Percentiles rank a stretch among this genome's conserved stretches.
phyloP scores from a whole-genome alignment of 768 basidiomycete genomes.

The Pluteus cervinus region DNA sequence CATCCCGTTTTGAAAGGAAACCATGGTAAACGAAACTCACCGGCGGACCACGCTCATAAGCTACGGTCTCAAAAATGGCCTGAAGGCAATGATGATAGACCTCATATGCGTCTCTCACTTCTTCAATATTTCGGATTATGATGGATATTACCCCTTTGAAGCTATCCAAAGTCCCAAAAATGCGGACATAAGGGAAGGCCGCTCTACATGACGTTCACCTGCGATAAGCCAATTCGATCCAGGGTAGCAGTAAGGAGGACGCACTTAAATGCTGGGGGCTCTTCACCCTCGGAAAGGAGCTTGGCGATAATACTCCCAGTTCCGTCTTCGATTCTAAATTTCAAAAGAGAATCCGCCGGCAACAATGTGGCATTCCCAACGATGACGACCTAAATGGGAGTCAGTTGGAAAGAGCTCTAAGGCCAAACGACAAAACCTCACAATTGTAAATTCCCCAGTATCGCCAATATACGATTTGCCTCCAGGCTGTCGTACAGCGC shows the following conservation, averaged over 20 bases:
- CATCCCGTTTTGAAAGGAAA: too few species aligned
- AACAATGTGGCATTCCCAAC: neutral
- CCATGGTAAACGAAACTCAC: too few species aligned
- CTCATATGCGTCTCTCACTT: constrained; percentile 17
- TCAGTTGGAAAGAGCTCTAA: neutral
- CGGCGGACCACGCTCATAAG: constrained; percentile 14
- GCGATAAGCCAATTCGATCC: constrained; percentile 1
- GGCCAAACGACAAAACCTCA: neutral
- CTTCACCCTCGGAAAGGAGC: constrained; percentile 3
- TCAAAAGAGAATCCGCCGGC: neutral
- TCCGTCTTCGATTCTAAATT: constrained; percentile 21
- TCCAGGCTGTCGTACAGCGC: constrained; percentile 4
- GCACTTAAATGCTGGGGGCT: constrained; percentile 7
- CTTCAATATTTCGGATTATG: constrained; percentile 13
- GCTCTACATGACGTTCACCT: too few species aligned
- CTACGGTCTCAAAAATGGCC: constrained; percentile 15
- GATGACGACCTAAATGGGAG: constrained; percentile 4
- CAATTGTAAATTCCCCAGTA: neutral
- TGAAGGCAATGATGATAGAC: constrained; percentile 21
- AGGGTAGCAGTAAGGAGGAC: constrained; percentile 5
- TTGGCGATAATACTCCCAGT: constrained; percentile 21
- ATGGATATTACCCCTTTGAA: constrained; percentile 14
- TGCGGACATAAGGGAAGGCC: constrained; percentile 13
- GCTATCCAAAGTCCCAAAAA: constrained; percentile 17
- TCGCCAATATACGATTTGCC: constrained; percentile 2